phyloP scores from a whole-genome alignment of 768 basidiomycete genomes.

The Rhizopogon vinicolor region DNA sequence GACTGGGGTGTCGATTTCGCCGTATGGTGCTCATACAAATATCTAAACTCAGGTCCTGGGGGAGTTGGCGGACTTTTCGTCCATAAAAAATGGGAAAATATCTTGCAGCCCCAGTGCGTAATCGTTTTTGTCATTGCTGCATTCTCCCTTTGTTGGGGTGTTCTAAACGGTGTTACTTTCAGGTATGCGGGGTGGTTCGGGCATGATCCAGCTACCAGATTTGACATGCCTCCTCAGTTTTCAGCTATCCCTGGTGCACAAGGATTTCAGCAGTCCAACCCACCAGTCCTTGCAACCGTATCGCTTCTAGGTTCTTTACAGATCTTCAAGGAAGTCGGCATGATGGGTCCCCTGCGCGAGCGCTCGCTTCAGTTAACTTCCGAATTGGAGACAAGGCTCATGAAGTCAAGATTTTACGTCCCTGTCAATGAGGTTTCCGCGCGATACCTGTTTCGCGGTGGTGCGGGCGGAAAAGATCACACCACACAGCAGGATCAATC shows the following conservation, averaged over 20 bases:
- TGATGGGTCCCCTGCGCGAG: conserved; percentile 61
- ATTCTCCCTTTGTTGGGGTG: conserved; percentile 4
- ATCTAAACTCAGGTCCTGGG: conserved; percentile 94
- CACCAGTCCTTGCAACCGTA: conserved; percentile 73
- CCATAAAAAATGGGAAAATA: conserved; percentile 75
- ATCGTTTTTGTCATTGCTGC: conserved; percentile 9
- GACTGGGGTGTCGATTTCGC: conserved; percentile 97
- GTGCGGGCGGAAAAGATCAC: conserved; percentile 19
- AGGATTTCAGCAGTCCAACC: conserved; percentile 96
- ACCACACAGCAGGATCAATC: conserved; percentile 7
- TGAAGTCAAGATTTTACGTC: conserved; percentile 60
- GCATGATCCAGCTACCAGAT: conserved; percentile 81
- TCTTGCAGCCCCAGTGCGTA: conserved; percentile 58
- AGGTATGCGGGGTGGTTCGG: conserved; percentile 99
- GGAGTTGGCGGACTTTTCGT: conserved; percentile 95
- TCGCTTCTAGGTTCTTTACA: conserved; percentile 82
- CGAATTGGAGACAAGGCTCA: conserved; percentile 62
- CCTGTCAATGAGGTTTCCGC: conserved; percentile 30
- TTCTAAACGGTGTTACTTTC: conserved; percentile 12
- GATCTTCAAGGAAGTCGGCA: conserved; percentile 74
- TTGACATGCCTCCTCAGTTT: conserved; percentile 84
- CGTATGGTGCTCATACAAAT: conserved; percentile 99
- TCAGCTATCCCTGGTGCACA: conserved; percentile 85
- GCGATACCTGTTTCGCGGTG: conserved; percentile 20
- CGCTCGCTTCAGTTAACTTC: conserved; percentile 71